Percentiles rank a stretch among this genome's conserved stretches.
Evolutionary conservation across 2,329 filamentous ascomycete species (phyloP).

Genomic region (Cladosporium sp.): DNA sequence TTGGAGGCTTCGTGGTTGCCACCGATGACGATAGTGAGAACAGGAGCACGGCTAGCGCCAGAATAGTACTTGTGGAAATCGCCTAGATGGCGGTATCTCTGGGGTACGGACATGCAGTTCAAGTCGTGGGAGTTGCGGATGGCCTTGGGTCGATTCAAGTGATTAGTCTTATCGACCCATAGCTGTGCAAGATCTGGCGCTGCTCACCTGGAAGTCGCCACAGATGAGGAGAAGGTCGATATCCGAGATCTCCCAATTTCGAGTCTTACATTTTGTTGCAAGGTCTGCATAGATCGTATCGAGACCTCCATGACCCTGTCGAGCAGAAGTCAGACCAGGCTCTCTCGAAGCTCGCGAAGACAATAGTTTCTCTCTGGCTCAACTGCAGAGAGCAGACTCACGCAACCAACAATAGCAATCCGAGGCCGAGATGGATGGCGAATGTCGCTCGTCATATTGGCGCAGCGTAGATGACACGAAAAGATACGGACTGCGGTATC

Average conservation of each 20-base stretch:
- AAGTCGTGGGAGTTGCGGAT: conserved; percentile 85
- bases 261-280: conserved; percentile 60
- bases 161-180: neutral
- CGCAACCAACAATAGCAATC: neutral
- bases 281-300: conserved; percentile 86
- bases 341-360: neutral
- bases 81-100: conserved; percentile 80
- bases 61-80: conserved; percentile 96
- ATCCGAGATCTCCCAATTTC: conserved; percentile 62
- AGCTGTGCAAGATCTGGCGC: no score
- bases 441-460: no score
- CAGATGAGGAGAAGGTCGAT: conserved; percentile 92
- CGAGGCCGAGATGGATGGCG: no score
- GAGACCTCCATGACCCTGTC: conserved; percentile 76
- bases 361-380: no score
- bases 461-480: no score
- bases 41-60: conserved; percentile 71
- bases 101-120: conserved; percentile 80
- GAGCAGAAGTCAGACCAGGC: neutral
- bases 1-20: conserved; percentile 95
- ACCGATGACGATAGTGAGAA: conserved; percentile 87
- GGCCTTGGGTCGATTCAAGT: conserved; percentile 52
- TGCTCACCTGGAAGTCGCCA: conserved; percentile 56
- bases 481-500: no score
- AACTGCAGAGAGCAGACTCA: conserved; percentile 2